Conservation (phyloP, 2,329 filamentous ascomycete genomes). For the Monosporascus sp. region DNA sequence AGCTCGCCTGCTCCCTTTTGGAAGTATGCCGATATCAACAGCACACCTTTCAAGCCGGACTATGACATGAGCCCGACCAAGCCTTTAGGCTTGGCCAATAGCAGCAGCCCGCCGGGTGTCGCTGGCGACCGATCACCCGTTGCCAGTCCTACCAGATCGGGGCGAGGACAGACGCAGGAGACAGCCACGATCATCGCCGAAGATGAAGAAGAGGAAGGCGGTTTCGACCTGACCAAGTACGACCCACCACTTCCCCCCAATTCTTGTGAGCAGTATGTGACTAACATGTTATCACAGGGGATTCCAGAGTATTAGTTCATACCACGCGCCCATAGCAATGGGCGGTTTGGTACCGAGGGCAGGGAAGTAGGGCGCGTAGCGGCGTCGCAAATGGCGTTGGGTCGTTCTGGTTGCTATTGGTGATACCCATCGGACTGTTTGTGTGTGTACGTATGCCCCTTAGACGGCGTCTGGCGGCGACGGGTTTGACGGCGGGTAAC, state of each 20-base stretch:
- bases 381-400: too few relatives aligned
- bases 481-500: too few relatives aligned
- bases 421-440: too few relatives aligned
- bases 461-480: too few relatives aligned
- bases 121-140: conserved; percentile 43
- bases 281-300: conserved; percentile 35
- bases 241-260: conserved; percentile 22
- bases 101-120: conserved; percentile 52
- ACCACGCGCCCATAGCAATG: conserved; percentile 39
- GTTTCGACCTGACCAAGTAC: conserved; percentile 56
- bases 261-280: neutral
- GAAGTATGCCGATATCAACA: conserved; percentile 75
- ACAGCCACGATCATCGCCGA: conserved; percentile 15
- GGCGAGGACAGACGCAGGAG: conserved; percentile 20
- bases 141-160: conserved; percentile 43
- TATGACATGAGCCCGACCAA: conserved; percentile 56
- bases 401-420: too few relatives aligned
- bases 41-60: conserved; percentile 57
- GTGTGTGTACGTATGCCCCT: too few relatives aligned
- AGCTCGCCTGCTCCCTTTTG: conserved; percentile 83
- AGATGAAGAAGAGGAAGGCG: conserved; percentile 43
- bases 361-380: neutral
- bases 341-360: conserved; percentile 6
- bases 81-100: conserved; percentile 37
- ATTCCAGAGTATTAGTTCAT: conserved; percentile 60